Base-by-base conservation (phyloP, 371 early-diverging fungal genomes). In the Actinomortierella ambigua region DNA sequence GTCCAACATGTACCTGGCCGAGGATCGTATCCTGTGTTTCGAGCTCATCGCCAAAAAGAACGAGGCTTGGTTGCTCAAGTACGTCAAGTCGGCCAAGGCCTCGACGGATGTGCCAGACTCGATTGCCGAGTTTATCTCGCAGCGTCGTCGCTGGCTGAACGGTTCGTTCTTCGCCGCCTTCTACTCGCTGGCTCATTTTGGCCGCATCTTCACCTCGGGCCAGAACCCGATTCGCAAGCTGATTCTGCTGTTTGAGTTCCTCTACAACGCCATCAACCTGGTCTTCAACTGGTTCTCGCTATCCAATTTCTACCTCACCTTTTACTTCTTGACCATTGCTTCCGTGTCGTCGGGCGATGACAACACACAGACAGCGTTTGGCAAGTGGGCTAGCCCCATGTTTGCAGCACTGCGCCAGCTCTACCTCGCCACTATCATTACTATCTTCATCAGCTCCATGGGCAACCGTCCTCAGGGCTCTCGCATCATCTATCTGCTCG, bases 21-120 rank as follows among this genome's bases (percentile, higher is more conserved):
- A 93, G 71, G 94, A 95, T 69, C 92, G 95, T 76, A 93, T 94
- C 58, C 83, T 95, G 53, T 94, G 95, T 69, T 95, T 94, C 70
- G 94, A 95, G 78, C 73, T 95, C 29, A 88, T 92, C 1, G 88
- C 93, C 55, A 94, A 94, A 78, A 79, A 78, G 55, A 82, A 88
- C 57, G 77, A 84, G 55, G 82, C 83, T 50, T 93, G 90, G 86
- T 51, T 93, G 34, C 81, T 95, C 41, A 83, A 85, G 56, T 88
- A 88, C 57, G 89, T 89, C 57, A 85, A 85, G 65, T 66, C 78
- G 23, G 89, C 92, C 11, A 84, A 83, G 69, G 92, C 87, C 2
- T 81, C 81, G 48, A 91, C 92, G 1, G 92, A 91, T 65, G 88
- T 86, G 6, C 92, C 92, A 0, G 85, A 82, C 48, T 78, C 77